phyloP scores from a whole-genome alignment of 2,329 filamentous ascomycete genomes.

The Trichothecium roseum region DNA sequence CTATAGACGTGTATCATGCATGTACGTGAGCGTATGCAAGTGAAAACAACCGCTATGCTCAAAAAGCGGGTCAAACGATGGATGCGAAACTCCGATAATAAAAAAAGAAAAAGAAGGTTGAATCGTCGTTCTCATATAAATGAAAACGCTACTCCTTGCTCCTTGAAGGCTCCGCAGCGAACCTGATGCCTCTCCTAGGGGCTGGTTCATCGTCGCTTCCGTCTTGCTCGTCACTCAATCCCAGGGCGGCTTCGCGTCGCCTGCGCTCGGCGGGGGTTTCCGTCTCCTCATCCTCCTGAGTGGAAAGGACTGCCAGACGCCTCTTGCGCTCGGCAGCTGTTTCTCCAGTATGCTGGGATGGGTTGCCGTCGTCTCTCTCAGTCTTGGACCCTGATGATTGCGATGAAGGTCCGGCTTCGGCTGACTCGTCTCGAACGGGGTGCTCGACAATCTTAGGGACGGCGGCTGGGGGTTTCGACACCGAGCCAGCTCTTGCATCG shows the following conservation, averaged over 20 bases:
- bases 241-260: constrained; percentile 63
- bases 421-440: background rate
- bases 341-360: constrained; percentile 34
- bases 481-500: constrained; percentile 24
- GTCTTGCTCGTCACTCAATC: constrained; percentile 43
- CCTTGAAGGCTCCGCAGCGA: constrained; percentile 35
- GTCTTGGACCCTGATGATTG: background rate
- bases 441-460: constrained; percentile 12
- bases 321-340: constrained; percentile 61
- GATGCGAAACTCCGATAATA: no score
- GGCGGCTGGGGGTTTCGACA: constrained; percentile 6
- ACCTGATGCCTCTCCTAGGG: constrained; percentile 46
- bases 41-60: no score
- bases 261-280: constrained; percentile 69
- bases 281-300: constrained; percentile 26
- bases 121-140: no score
- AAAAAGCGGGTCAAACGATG: no score
- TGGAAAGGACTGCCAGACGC: constrained; percentile 44
- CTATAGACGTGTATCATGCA: no score
- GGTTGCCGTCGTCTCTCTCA: constrained; percentile 1
- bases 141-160: constrained; percentile 6
- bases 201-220: constrained; percentile 45
- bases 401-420: background rate
- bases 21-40: no score
- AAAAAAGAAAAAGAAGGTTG: no score